Percentiles rank a stretch among this genome's conserved stretches.
These are phyloP conservation scores for Aspergillus aculeatus DNA, from an alignment of 2,329 filamentous ascomycete genomes.

Conservation along the genomic window DNA sequence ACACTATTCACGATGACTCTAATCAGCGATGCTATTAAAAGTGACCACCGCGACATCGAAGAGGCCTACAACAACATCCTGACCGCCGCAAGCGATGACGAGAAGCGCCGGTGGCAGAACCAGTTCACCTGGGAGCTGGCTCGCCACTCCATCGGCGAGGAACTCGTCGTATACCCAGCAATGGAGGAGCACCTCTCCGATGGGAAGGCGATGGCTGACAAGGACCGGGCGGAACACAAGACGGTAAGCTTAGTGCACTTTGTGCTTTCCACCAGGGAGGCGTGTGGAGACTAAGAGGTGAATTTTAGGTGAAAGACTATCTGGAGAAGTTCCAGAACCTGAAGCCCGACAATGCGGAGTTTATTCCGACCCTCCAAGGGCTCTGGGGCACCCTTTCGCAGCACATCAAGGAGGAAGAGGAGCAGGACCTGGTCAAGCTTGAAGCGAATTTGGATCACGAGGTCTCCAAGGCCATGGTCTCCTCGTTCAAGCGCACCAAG, in stretches of 20 bases:
- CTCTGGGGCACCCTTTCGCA: slow-evolving; percentile 43
- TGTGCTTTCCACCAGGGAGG: not conserved
- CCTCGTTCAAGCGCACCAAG: slow-evolving; percentile 53
- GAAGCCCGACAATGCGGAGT: slow-evolving; percentile 37
- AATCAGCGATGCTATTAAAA: slow-evolving; percentile 37
- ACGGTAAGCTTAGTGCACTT: slow-evolving; percentile 1
- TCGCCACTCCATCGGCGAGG: slow-evolving; percentile 51
- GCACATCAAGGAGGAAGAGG: slow-evolving; percentile 54
- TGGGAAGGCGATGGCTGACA: slow-evolving; percentile 47
- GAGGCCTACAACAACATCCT: slow-evolving; percentile 44
- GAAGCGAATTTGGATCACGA: slow-evolving; percentile 41
- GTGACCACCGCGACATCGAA: slow-evolving; percentile 42
- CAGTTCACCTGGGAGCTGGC: slow-evolving; percentile 53
- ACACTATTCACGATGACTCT: not conserved
- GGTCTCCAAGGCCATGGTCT: slow-evolving; percentile 38
- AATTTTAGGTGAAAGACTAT: slow-evolving; percentile 48
- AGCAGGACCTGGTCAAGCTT: slow-evolving; percentile 47
- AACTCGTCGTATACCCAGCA: slow-evolving; percentile 54
- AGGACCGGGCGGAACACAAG: slow-evolving; percentile 49
- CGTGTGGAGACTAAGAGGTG: not conserved
- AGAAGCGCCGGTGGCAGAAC: slow-evolving; percentile 47
- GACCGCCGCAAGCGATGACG: slow-evolving; percentile 38
- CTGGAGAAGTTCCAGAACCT: slow-evolving; percentile 51
- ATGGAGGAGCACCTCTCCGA: slow-evolving; percentile 49
- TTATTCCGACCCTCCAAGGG: slow-evolving; percentile 41